Base-by-base conservation (phyloP, 1,139 yeast species). In the Suhomyces ambrosiae region DNA sequence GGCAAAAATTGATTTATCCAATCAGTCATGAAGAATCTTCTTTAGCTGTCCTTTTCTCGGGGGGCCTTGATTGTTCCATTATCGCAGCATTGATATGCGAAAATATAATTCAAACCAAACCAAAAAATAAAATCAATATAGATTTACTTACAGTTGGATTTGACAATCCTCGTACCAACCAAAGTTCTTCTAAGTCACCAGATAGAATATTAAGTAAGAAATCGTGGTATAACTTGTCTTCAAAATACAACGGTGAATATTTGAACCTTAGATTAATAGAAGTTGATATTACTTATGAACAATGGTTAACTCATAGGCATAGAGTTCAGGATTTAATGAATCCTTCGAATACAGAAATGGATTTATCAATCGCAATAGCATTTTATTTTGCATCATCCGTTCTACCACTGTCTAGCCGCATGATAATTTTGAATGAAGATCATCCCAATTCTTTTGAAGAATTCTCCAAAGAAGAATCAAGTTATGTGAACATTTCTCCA, bases 81-180 rank as follows among this genome's bases (percentile, higher is more conserved):
- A 53, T 92, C 10, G 89, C 95, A 14, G 65, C 65, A 1, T 38
- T 70, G 13, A 46, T 68, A n/a, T 59, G 68, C 33, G 60, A 63
- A 32, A 59, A 65, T 37, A 36, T 40, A 8, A 28, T 36, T 6
- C 41, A 39, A 9, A 22, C 12, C 12, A 27, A 17, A 11, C 35
- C 28, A 7, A 34, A 30, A 7, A 23, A 35, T 17, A 12, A 15
- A 3, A 35, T 42, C 10, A 41, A 44, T 7, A 54, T 70, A 10
- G 97, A 92, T 56, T 66, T 92, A n/a, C 57, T 94, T n/a, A 90
- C 92, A 38, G 98, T 94, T 3, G 95, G 96, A 0, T 92, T 92
- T 60, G 92, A 86, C 47, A 92, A 90, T 50, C 92, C 90, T n/a
- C 71, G 98, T 38, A 82, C 90, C 0, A 76, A 79, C 1, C 62